Evolutionary conservation across 1,139 yeast species (phyloP).

Genomic region (Kodamaea anthophila): DNA sequence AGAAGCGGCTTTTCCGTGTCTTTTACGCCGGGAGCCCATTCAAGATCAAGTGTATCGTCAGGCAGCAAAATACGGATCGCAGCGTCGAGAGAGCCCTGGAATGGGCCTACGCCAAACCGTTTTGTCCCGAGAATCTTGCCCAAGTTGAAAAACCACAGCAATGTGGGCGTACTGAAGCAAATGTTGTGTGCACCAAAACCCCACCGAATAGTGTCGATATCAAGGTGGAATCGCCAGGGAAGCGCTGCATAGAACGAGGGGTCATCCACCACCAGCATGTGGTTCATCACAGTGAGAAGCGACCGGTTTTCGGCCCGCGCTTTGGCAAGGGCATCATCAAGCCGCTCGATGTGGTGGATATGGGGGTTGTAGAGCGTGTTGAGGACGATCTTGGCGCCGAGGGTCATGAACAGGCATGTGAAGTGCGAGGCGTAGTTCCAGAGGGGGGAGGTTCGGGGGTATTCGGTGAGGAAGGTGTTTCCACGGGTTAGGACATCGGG

Average conservation of each 20-base stretch:
- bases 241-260: slow-evolving; percentile 86
- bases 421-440: slow-evolving; percentile 70
- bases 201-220: slow-evolving; percentile 77
- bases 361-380: slow-evolving; percentile 57
- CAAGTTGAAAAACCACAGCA: slow-evolving; percentile 65
- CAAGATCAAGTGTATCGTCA: slow-evolving; percentile 60
- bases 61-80: slow-evolving; percentile 80
- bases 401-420: slow-evolving; percentile 63
- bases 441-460: slow-evolving; percentile 50
- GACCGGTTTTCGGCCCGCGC: slow-evolving; percentile 68
- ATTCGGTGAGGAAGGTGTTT: slow-evolving; percentile 56
- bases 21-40: slow-evolving; percentile 33
- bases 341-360: slow-evolving; percentile 53
- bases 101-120: slow-evolving; percentile 89
- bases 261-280: slow-evolving; percentile 90
- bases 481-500: slow-evolving; percentile 70
- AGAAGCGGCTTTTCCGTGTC: slow-evolving; percentile 23
- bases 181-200: slow-evolving; percentile 90
- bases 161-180: slow-evolving; percentile 58
- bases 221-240: slow-evolving; percentile 62
- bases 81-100: slow-evolving; percentile 86
- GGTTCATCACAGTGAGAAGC: slow-evolving; percentile 87
- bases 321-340: slow-evolving; percentile 56
- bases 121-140: slow-evolving; percentile 85
- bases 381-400: slow-evolving; percentile 58